Base-by-base conservation (phyloP, 2,329 filamentous ascomycete species). In the Ciborinia camelliae region DNA sequence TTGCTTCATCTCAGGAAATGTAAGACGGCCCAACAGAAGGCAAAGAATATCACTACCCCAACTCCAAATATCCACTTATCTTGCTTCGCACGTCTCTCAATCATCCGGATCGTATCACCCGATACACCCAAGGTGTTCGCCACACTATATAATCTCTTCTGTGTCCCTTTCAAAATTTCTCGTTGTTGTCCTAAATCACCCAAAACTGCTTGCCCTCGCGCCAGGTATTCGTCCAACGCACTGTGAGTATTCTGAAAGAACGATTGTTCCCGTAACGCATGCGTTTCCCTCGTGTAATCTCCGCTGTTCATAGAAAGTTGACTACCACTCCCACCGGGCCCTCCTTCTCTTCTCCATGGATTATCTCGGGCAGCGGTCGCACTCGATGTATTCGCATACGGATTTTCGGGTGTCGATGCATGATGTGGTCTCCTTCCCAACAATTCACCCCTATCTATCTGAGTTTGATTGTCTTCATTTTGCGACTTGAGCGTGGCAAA, bases 31-130 rank as follows among this genome's bases (percentile, higher is more conserved):
- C 92, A 98, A 77, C 94, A 97, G 75, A 99, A 99, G 45, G 85
- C 75, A 73, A 98, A 90, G 77, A 99, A 99, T 43, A 95, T 78
- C 6, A 96, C 78, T 3, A 94, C 92, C 0, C 95, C 92, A 0
- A 81, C 90, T 83, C 90, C 90, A 76, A 99, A 99, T 43, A 99
- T 96, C 92, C 93, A 98, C 79, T 97, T 98, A 76, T 99, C 95
- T 80, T 98, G 90, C 76, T 87, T 90, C 59, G 95, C 92, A 68
- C 95, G 83, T 71, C 95, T 81, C 79, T 98, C 94, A 50, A 99
- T 90, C 92, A 95, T 98, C 54, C 95, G 87, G 69, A 99, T 99
- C 2, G 95, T 99, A 76, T 98, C 94, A 26, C 94, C 93, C 73
- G 90, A 96, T 66, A 99, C 85, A 0, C 95, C 95, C 55, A 99